A percentile compares a stretch with the other conserved stretches of the same genome.
phyloP scores from a whole-genome alignment of 768 basidiomycete species.

The Tylopilus felleus region DNA sequence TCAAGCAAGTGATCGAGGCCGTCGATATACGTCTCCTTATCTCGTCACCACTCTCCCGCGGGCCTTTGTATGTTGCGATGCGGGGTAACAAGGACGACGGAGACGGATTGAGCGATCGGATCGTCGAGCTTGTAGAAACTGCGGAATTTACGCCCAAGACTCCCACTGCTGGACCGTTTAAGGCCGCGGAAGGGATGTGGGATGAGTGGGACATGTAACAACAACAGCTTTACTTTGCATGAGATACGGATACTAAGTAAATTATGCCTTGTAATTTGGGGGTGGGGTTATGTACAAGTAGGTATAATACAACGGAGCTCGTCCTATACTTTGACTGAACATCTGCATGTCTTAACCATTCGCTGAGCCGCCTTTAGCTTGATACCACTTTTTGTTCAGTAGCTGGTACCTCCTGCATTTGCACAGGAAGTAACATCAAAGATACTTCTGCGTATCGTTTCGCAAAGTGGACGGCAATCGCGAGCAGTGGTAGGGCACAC shows the following conservation, averaged over 20 bases:
- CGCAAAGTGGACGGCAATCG: conserved; percentile 5
- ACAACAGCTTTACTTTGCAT: background rate
- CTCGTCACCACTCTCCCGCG: conserved; percentile 29
- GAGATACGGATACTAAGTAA: conserved; percentile 11
- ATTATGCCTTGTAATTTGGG: conserved; percentile 12
- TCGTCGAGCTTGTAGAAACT: conserved; percentile 71
- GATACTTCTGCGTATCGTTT: conserved; percentile 5
- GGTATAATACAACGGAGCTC: conserved; percentile 6
- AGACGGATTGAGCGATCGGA: conserved; percentile 54
- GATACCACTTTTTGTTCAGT: background rate
- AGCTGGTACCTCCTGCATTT: background rate
- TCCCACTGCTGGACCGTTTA: conserved; percentile 19
- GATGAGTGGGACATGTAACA: conserved; percentile 72
- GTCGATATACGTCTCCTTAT: conserved; percentile 65
- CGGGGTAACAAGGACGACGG: conserved; percentile 56
- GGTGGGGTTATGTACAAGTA: conserved; percentile 11
- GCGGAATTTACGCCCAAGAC: conserved; percentile 47
- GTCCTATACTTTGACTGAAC: background rate
- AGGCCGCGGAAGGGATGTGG: conserved; percentile 41
- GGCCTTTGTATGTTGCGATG: conserved; percentile 62
- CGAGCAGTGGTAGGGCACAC: conserved; percentile 21
- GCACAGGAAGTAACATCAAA: conserved; percentile 7
- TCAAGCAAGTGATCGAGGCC: conserved; percentile 83
- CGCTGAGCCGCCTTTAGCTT: background rate
- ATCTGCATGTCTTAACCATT: background rate